Evolutionary conservation across 331 rosid species (phyloP).

Genomic region (Malus hybrid): DNA sequence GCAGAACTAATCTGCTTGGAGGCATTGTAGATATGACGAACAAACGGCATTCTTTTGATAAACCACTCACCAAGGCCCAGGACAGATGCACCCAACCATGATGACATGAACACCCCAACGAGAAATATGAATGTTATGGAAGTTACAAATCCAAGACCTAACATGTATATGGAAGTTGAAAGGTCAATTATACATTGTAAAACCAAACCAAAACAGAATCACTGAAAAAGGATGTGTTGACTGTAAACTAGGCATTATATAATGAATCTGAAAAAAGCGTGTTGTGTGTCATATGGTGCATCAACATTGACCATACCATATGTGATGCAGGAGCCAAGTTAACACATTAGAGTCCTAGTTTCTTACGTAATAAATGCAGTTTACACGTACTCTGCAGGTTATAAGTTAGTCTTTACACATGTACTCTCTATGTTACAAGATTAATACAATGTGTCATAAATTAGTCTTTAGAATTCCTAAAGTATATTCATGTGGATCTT

Average conservation of each 20-base stretch:
- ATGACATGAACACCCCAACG: conserved; percentile 96
- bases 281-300: not conserved
- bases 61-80: conserved; percentile 97
- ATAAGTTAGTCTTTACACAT: too few species aligned
- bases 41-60: conserved; percentile 95
- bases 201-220: not conserved
- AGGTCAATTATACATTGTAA: conserved; percentile 2
- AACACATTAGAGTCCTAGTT: too few species aligned
- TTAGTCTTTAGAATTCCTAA: too few species aligned
- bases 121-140: conserved; percentile 88
- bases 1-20: conserved; percentile 99
- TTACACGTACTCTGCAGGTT: too few species aligned
- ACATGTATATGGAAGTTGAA: conserved; percentile 16
- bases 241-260: not conserved
- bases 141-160: conserved; percentile 95
- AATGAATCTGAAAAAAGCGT: not conserved
- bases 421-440: too few species aligned
- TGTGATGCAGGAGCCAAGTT: too few species aligned
- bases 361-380: too few species aligned
- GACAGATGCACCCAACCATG: conserved; percentile 98
- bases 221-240: not conserved
- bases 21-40: conserved; percentile 94
- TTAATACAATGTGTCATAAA: too few species aligned
- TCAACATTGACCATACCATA: not conserved
- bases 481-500: too few species aligned